Conservation (phyloP, 1,139 yeast genomes). For the Blastobotrys raffinosifermentans region DNA sequence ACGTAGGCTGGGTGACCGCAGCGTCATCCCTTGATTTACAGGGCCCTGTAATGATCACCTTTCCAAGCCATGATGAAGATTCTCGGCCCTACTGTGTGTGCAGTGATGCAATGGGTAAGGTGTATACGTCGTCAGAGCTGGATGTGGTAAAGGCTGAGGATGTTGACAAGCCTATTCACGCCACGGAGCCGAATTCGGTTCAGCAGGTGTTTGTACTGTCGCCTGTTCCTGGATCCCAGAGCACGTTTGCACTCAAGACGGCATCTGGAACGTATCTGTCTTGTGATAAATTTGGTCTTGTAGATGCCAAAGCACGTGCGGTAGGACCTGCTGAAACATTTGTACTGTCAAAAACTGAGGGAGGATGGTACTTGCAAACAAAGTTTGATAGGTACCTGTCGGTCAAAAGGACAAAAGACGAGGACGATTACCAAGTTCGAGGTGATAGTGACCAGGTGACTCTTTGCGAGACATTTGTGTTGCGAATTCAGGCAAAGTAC, state of each 20-base stretch:
- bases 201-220: constrained; percentile 1
- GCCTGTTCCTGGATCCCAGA: not conserved
- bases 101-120: not conserved
- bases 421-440: no score
- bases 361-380: no score
- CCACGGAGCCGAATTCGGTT: constrained; percentile 1
- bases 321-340: not conserved
- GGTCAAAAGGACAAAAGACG: no score
- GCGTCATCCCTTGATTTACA: not conserved
- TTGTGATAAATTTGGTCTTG: not conserved
- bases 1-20: not conserved
- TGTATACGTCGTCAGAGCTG: not conserved
- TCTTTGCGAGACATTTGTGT: no score
- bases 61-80: not conserved
- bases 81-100: not conserved
- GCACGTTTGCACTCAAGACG: not conserved
- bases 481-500: constrained; percentile 1
- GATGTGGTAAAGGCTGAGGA: not conserved
- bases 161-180: not conserved
- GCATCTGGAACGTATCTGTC: not conserved
- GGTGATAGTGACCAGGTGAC: no score
- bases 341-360: no score
- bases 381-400: no score
- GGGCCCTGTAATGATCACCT: constrained; percentile 1
- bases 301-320: not conserved